Evolutionary conservation across 306 rosid species (phyloP), one percentile per base, ranked within the genome.

Genomic region (Medicago ruthenica): DNA sequence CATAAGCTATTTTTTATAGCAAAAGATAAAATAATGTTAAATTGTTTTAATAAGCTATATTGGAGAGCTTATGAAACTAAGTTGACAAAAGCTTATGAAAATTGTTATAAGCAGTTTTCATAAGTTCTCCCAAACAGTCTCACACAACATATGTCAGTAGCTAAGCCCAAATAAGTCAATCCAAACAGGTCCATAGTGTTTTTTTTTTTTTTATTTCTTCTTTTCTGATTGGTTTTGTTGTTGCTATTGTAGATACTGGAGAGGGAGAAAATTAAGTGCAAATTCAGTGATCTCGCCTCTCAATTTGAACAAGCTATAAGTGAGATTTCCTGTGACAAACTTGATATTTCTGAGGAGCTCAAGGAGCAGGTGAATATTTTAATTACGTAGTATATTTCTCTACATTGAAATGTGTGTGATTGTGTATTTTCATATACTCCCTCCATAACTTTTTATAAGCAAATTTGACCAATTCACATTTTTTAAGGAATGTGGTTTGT

Each of bases 311-410:
- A 84, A 81, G 89, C 89, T 20, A 81, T 91, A 66, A 82, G 60
- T 51, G 80, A 64, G 37, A 80, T 87, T 62, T 79, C 89, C 7
- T 86, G 65, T 39, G 85, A 83, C 31, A 84, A 83, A 40, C 85
- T 91, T 81, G 88, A 87, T 79, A 83, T 91, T 59, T 89, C 98
- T 9, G 90, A 88, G 79, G 97, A 93, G 85, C 88, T 89, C 31
- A 89, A 88, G 77, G 98, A 93, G 76, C 98, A 93, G 96, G 98
- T 93, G 86, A 79, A 71, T 55, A 42, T 53, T 74, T 79, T 21
- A 22, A 45, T 45, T 44, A 22, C 9, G 14, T 45, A 42, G 55
- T 20, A 11, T 13, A 0, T 20, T 40, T 65, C 4, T 4, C 7
- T 67, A 67, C 10, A 2, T 31, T 47, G 45, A 48, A 70, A 70